Evolutionary conservation across 345 rosid genomes (phyloP).

Genomic region (Psidium friedrichsthalianum): DNA sequence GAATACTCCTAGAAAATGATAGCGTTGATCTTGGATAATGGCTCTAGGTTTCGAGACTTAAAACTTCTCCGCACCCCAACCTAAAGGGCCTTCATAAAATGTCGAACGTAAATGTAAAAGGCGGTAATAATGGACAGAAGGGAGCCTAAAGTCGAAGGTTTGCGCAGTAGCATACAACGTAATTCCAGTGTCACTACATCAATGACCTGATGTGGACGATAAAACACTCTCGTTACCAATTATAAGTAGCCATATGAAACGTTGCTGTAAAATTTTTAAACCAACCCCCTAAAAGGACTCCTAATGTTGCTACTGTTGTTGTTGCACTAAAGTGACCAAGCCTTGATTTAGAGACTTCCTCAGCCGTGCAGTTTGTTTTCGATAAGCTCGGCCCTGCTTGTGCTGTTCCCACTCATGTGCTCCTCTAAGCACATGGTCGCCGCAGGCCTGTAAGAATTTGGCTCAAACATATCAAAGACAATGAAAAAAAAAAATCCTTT

Average conservation of each 20-base stretch:
- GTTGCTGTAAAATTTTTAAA: not conserved
- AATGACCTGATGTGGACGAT: not conserved
- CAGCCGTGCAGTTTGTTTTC: slow-evolving; percentile 43
- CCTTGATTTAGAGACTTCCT: slow-evolving; percentile 17
- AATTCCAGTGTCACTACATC: too few species aligned
- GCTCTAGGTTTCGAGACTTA: not conserved
- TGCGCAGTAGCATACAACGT: not conserved
- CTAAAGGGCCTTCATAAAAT: not conserved
- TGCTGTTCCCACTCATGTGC: slow-evolving; percentile 94
- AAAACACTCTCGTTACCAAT: not conserved
- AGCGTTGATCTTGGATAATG: not conserved
- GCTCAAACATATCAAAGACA: not conserved
- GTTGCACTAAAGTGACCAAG: not conserved
- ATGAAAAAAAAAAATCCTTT: not conserved
- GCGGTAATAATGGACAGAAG: not conserved
- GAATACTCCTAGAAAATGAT: too few species aligned
- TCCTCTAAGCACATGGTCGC: slow-evolving; percentile 80
- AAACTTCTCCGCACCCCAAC: not conserved
- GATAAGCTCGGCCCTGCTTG: slow-evolving; percentile 66
- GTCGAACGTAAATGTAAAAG: not conserved
- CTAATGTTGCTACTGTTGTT: not conserved
- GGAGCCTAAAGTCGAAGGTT: too few species aligned
- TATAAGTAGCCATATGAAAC: not conserved
- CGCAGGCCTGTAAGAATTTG: slow-evolving; percentile 52
- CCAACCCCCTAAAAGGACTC: not conserved